Evolutionary conservation across 1,139 yeast genomes (phyloP), one percentile per base, ranked within the genome.

Genomic region (Yamadazyma mexicana): DNA sequence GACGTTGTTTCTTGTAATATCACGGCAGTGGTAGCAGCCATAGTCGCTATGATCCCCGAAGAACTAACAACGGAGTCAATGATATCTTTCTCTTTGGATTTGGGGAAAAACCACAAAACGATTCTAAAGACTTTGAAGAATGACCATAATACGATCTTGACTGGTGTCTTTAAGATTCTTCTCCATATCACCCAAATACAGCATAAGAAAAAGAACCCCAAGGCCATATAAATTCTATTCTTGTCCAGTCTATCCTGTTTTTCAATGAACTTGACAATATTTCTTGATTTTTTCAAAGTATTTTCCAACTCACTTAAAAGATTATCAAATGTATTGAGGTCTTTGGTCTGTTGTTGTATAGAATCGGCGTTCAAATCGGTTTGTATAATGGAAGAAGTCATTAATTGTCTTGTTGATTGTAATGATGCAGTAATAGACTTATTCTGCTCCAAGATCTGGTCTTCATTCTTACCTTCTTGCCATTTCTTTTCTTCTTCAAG

Each of bases 241-340:
- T 85, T 69, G 51, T 85, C 92, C 45, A 73, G 63, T 40, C 72
- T 67, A 51, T 85, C 88, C 37, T 87, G 86, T 51, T 79, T 79
- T 51, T 83, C 87, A 40, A 84, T 77, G 42, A 81, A 75, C 46
- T 71, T 69, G 32, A 84, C 86, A 33, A 84, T 71, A 32, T 72
- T 69, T 39, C 67, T 71, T 1, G 87, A 79, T 34, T 75, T 78
- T 38, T 66, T 62, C 38, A 85, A 64, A 33, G 83, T 61, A 39
- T 71, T 71, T 32, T 79, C 76, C 47, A 83, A 78, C 35, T 75
- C 73, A 1, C 70, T 58, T 43, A 85, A 62, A 38, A 83, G 59
- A 40, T 71, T 72, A 35, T 79, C 77, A 47, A 83, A 79, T 33
- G 75, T 71, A 2, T 72, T 59, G 43, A 84, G 63, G 33, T 77